These are phyloP conservation scores for Datura wrightii DNA, from an alignment of 257 asterid genomes.

Conservation along the genomic window DNA sequence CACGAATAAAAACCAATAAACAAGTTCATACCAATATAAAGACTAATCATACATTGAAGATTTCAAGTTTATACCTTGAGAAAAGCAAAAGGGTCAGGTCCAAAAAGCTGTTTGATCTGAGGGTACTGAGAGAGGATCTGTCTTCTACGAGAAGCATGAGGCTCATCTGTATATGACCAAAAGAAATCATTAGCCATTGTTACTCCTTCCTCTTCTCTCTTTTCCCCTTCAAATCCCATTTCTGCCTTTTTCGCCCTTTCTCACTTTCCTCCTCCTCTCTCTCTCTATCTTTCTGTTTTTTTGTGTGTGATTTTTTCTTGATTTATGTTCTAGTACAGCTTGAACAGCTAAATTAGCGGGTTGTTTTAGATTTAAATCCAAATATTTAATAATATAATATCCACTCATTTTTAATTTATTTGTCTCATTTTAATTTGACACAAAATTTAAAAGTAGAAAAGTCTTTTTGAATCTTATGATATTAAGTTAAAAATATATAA, in stretches of 20 bases:
- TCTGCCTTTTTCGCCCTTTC: constrained; percentile 3
- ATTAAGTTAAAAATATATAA: too few species aligned
- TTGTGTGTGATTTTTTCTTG: not conserved
- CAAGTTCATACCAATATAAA: not conserved
- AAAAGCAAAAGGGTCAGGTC: constrained; percentile 89
- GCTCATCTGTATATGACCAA: constrained; percentile 97
- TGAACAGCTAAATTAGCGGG: not conserved
- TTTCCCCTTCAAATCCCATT: constrained; percentile 59
- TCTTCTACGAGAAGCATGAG: constrained; percentile 87
- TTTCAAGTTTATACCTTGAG: constrained; percentile 54
- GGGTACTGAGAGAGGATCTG: constrained; percentile 92
- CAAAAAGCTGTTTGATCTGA: constrained; percentile 79
- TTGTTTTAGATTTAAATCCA: not conserved
- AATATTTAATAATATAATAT: not conserved
- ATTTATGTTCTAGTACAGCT: not conserved
- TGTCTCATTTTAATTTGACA: too few species aligned
- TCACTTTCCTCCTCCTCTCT: not conserved
- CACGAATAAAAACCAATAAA: not conserved
- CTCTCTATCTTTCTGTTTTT: not conserved
- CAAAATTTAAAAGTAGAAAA: too few species aligned
- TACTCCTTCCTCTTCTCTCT: constrained; percentile 46
- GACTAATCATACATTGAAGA: too few species aligned
- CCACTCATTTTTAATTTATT: too few species aligned
- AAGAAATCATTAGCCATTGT: constrained; percentile 77
- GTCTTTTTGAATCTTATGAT: too few species aligned